Evolutionary conservation across 306 rosid genomes (phyloP).

Genomic region (Oxytropis ochrocephala): DNA sequence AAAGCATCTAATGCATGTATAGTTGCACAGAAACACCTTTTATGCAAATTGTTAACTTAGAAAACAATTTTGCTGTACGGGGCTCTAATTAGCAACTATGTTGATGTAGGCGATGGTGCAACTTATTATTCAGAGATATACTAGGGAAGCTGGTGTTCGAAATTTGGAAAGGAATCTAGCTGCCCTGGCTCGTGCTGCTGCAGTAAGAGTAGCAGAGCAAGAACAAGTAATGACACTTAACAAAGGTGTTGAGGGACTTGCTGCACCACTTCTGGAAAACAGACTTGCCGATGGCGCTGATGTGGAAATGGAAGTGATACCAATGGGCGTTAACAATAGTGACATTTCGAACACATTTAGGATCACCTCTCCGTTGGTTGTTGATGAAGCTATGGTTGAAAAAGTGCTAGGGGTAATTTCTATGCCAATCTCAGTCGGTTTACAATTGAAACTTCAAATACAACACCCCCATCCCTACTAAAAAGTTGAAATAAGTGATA

Average conservation of each 20-base stretch:
- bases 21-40: constrained; percentile 6
- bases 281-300: constrained; percentile 84
- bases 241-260: constrained; percentile 67
- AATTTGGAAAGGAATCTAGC: constrained; percentile 85
- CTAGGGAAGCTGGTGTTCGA: constrained; percentile 99
- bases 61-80: constrained; percentile 11
- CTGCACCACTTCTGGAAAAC: constrained; percentile 76
- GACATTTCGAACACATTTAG: constrained; percentile 70
- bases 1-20: not conserved
- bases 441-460: constrained; percentile 2
- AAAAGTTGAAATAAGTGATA: not conserved
- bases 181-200: constrained; percentile 96
- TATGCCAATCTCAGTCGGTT: not conserved
- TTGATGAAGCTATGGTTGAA: constrained; percentile 91
- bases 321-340: constrained; percentile 66
- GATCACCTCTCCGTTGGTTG: constrained; percentile 59
- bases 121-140: constrained; percentile 81
- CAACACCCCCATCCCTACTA: not conserved
- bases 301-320: constrained; percentile 97
- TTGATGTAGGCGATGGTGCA: constrained; percentile 72
- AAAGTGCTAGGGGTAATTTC: constrained; percentile 93
- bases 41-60: not conserved
- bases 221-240: constrained; percentile 58
- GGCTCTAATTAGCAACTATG: constrained; percentile 16
- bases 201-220: constrained; percentile 88